Evolutionary conservation across 2,329 filamentous ascomycete species (phyloP).

Genomic region (Pseudogymnoascus sp.): DNA sequence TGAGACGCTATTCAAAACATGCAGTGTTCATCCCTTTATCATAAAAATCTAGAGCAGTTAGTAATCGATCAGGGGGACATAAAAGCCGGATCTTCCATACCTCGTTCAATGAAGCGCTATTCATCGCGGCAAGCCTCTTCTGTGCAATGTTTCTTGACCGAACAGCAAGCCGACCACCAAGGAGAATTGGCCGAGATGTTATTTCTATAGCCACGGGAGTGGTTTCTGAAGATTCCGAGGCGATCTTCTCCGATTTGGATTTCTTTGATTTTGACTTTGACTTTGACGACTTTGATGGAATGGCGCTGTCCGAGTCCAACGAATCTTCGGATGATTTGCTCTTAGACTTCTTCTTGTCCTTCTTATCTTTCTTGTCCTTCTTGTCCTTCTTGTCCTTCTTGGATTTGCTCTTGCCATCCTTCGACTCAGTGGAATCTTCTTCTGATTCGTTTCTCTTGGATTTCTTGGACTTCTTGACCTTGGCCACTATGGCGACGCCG

Average conservation of each 20-base stretch:
- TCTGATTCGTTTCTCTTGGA: not conserved
- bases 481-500: slow-evolving; percentile 14
- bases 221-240: slow-evolving; percentile 21
- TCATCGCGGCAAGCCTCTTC: slow-evolving; percentile 75
- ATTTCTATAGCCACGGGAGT: slow-evolving; percentile 33
- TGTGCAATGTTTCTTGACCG: slow-evolving; percentile 78
- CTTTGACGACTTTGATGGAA: slow-evolving; percentile 10
- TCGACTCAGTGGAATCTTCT: slow-evolving; percentile 22
- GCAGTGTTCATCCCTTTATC: slow-evolving; percentile 40
- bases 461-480: slow-evolving; percentile 31
- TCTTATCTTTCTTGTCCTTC: slow-evolving; percentile 25
- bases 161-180: slow-evolving; percentile 58
- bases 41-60: slow-evolving; percentile 52
- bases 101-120: slow-evolving; percentile 78
- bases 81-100: slow-evolving; percentile 36
- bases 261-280: slow-evolving; percentile 19
- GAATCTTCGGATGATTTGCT: slow-evolving; percentile 24
- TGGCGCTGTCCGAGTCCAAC: slow-evolving; percentile 17
- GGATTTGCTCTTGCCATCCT: slow-evolving; percentile 36
- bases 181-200: slow-evolving; percentile 39
- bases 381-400: slow-evolving; percentile 21
- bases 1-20: not conserved
- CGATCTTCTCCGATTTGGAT: slow-evolving; percentile 2
- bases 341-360: slow-evolving; percentile 37
- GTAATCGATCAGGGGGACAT: slow-evolving; percentile 9